Base-by-base conservation (phyloP, 805 yeast genomes). In the Candida odintsovae region DNA sequence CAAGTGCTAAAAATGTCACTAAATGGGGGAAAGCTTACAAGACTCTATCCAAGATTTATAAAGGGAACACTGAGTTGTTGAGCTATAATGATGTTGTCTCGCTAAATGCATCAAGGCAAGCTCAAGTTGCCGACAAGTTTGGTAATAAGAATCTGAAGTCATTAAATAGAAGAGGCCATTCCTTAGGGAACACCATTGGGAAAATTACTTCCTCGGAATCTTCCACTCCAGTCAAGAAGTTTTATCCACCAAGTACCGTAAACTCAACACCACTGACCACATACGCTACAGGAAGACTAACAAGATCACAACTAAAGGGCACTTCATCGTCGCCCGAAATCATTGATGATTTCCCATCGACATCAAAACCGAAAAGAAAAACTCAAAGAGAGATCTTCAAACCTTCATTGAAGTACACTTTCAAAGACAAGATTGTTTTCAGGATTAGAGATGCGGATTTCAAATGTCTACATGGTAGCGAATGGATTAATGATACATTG, bases 401-500 rank as follows among this genome's bases (percentile, higher is more conserved):
- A 25, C 82, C 81, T 28, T 57, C 66, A 6, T 62, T 86, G 42
- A 70, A 68, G 28, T 73, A 77, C 52, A 66, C 65, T 16, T 82
- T 89, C 55, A 61, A 66, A 22, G 83, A 81, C 54, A 76, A 75
- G 6, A 73, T 78, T 37, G 63, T 67, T 1, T 75, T 86, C 52
- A 73, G 75, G 5, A 75, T 92, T 9, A 72, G 81, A 1, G 75
- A 78, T 49, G 72, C 77, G 35, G 99, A 94, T 60, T 88, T 86
- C 62, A 78, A 78, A 50, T 85, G 97, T 40, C 71, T 92, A 10
- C 81, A 82, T 58, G 83, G 84, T 48, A 82, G 82, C 41, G 87
- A 86, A 51, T 92, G 96, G 90, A 78, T 94, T 42, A 92, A 94
- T 66, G 99, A 94, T 59, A 77, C 85, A 0, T 70, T 94, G 42